Percentiles rank a stretch among this genome's conserved stretches.
Conservation (phyloP, 1,284 basidiomycete species). For the Tylopilus sp. region DNA sequence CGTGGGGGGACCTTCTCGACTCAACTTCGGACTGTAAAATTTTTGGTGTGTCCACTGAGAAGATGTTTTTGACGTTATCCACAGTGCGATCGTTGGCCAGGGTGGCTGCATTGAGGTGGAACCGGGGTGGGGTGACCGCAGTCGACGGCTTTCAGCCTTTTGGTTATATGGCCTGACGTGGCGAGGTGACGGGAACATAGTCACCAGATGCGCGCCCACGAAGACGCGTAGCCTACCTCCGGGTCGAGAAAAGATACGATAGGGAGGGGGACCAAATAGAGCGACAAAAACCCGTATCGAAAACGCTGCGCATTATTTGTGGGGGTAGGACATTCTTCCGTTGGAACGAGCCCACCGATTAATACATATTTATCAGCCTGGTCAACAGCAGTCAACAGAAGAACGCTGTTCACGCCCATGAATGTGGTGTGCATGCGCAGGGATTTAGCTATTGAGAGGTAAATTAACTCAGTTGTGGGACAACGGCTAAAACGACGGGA, state of each 20-base stretch:
- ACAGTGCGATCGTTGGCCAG: constrained; percentile 14
- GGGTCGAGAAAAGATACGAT: background rate
- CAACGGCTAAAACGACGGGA: constrained; percentile 12
- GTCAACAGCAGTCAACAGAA: constrained; percentile 22
- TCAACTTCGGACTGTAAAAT: constrained; percentile 18
- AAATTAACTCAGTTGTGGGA: constrained; percentile 24
- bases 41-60: background rate
- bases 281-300: background rate
- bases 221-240: background rate
- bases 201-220: background rate
- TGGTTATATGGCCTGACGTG: constrained; percentile 5
- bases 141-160: background rate
- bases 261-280: background rate
- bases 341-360: constrained; percentile 9
- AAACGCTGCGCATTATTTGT: background rate
- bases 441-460: constrained; percentile 26
- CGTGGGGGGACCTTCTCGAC: constrained; percentile 16
- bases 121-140: constrained; percentile 7
- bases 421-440: constrained; percentile 3
- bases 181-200: background rate
- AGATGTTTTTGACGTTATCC: constrained; percentile 18
- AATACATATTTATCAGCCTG: constrained; percentile 20
- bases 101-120: constrained; percentile 13
- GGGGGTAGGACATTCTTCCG: background rate
- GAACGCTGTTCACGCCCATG: constrained; percentile 14